Evolutionary conservation across 2,329 filamentous ascomycete genomes (phyloP).

Genomic region (Colletotrichum eremochloae): DNA sequence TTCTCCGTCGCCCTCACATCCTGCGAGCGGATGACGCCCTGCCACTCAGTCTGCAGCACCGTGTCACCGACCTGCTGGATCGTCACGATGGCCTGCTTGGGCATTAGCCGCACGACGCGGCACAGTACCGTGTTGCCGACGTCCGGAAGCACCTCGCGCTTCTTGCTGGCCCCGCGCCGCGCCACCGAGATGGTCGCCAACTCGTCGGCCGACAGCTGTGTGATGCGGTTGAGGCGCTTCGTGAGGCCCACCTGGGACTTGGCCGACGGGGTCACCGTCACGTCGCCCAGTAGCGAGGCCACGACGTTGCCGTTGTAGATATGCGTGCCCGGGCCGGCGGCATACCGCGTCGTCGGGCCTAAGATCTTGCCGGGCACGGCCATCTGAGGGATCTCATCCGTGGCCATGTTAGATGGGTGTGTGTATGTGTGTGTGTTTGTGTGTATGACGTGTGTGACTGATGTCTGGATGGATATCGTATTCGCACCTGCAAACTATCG

Average conservation of each 20-base stretch:
- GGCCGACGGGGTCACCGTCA: conserved; percentile 67
- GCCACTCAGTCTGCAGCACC: conserved; percentile 83
- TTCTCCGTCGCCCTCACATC: conserved; percentile 97
- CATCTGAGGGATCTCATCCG: conserved; percentile 61
- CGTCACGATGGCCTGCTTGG: conserved; percentile 85
- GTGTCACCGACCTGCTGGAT: conserved; percentile 85
- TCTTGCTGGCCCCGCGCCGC: conserved; percentile 55
- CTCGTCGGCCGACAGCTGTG: conserved; percentile 57
- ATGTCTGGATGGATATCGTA: neutral
- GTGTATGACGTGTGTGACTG: conserved; percentile 37
- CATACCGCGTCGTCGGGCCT: conserved; percentile 75
- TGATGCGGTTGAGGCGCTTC: conserved; percentile 72
- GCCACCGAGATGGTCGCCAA: conserved; percentile 70
- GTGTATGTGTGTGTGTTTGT: neutral
- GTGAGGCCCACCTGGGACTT: conserved; percentile 63
- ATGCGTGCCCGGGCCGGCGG: conserved; percentile 86
- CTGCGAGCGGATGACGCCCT: conserved; percentile 87
- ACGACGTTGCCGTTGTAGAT: conserved; percentile 80
- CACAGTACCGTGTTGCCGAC: conserved; percentile 86
- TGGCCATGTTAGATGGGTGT: conserved; percentile 48
- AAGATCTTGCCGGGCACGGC: conserved; percentile 88
- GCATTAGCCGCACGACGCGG: conserved; percentile 86
- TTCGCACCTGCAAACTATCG: conserved; percentile 2
- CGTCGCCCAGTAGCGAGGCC: conserved; percentile 84
- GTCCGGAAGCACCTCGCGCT: conserved; percentile 82